A percentile compares a stretch with the other conserved stretches of the same genome.
Conservation (phyloP, 257 asterid species). For the Solanum appendiculatum region DNA sequence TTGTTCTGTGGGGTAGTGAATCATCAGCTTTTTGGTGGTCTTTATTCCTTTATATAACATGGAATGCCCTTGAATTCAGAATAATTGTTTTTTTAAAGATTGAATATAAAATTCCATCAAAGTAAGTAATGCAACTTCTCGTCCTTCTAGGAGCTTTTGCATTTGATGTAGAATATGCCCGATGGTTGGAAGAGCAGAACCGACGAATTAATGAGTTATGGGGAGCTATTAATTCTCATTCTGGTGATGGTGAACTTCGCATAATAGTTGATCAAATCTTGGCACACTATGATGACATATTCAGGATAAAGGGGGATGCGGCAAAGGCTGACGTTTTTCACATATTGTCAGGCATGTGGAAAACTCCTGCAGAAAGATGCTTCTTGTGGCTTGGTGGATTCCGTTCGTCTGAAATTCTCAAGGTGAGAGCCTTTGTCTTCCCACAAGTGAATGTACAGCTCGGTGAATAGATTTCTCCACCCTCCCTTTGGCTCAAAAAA, state of each 20-base stretch:
- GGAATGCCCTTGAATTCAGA: background rate
- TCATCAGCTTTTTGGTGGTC: background rate
- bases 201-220: conserved; percentile 76
- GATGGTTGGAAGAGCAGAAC: conserved; percentile 95
- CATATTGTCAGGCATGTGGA: too few relatives aligned
- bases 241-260: conserved; percentile 89
- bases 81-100: background rate
- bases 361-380: conserved; percentile 94
- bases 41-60: background rate
- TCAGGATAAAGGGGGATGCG: conserved; percentile 89
- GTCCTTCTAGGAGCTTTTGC: conserved; percentile 80
- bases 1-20: background rate
- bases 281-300: conserved; percentile 83
- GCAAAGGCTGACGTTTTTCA: conserved; percentile 92
- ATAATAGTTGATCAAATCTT: conserved; percentile 79
- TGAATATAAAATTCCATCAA: background rate
- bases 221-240: conserved; percentile 90
- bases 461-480: background rate
- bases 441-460: background rate
- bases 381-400: conserved; percentile 97
- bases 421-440: conserved; percentile 27
- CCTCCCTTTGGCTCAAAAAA: background rate
- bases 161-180: conserved; percentile 87
- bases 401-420: conserved; percentile 91
- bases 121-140: background rate